These are phyloP conservation scores for Penicillium sp. DNA, from an alignment of 2,329 filamentous ascomycete species.

Conservation along the genomic window DNA sequence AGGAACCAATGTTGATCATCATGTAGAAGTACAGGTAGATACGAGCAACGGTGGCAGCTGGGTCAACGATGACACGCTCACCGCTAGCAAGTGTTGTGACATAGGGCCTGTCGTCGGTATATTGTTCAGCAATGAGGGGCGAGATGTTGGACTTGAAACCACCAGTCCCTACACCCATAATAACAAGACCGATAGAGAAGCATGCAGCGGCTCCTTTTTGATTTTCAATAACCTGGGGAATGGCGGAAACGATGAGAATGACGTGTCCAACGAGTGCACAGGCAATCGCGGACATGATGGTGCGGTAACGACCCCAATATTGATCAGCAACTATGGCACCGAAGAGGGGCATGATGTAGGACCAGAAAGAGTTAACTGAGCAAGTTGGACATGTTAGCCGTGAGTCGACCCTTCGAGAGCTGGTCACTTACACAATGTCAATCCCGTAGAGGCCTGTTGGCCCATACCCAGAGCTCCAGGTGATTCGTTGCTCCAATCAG, in stretches of 20 bases:
- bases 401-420: too few relatives aligned
- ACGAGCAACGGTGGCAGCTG: slow-evolving; percentile 63
- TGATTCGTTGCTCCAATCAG: slow-evolving; percentile 17
- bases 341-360: slow-evolving; percentile 58
- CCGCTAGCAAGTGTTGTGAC: slow-evolving; percentile 57
- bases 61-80: slow-evolving; percentile 68
- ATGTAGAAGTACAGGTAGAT: slow-evolving; percentile 71
- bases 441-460: slow-evolving; percentile 52
- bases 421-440: slow-evolving; percentile 44
- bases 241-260: slow-evolving; percentile 63
- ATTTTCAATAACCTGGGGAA: slow-evolving; percentile 61
- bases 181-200: slow-evolving; percentile 62
- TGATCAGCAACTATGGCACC: slow-evolving; percentile 65
- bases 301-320: slow-evolving; percentile 66
- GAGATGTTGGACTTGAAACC: slow-evolving; percentile 81
- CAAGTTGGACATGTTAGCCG: neutral
- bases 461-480: slow-evolving; percentile 59
- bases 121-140: slow-evolving; percentile 69
- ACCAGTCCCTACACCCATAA: slow-evolving; percentile 73
- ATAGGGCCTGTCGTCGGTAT: slow-evolving; percentile 56
- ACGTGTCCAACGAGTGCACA: slow-evolving; percentile 65
- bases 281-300: slow-evolving; percentile 63
- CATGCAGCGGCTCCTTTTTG: slow-evolving; percentile 59
- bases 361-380: slow-evolving; percentile 59
- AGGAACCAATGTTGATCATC: slow-evolving; percentile 65